phyloP scores from a whole-genome alignment of 1,284 basidiomycete genomes.

The Caloboletus firmus region DNA sequence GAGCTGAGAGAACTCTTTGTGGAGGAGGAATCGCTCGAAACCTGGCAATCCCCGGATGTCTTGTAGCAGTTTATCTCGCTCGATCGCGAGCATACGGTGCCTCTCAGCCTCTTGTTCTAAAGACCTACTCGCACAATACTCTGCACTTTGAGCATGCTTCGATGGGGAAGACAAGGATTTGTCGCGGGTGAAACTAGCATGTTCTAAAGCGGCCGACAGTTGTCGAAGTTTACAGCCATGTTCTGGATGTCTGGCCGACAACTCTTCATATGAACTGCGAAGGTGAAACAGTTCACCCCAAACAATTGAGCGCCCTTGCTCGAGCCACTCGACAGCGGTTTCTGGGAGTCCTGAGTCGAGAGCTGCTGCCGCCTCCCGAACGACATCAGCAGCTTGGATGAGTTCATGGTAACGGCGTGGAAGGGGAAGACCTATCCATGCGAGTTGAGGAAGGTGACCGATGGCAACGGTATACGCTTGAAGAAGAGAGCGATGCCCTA shows the following conservation, averaged over 20 bases:
- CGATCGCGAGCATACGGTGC: constrained; percentile 3
- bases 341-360: no score
- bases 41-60: constrained; percentile 4
- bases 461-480: neutral
- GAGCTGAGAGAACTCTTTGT: constrained; percentile 6
- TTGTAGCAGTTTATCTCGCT: constrained; percentile 2
- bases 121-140: neutral
- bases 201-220: no score
- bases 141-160: no score
- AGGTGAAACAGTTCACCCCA: no score
- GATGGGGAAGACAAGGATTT: no score
- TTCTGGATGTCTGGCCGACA: no score
- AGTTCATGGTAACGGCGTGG: constrained; percentile 1
- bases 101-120: neutral
- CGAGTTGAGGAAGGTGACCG: neutral
- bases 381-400: neutral
- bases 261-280: no score
- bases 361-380: constrained; percentile 4
- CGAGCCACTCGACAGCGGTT: no score
- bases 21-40: constrained; percentile 8
- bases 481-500: neutral
- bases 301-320: no score
- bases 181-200: no score
- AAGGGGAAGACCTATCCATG: neutral
- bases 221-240: no score